phyloP scores from a whole-genome alignment of 371 early-diverging fungal species.

The Zopfochytrium polystomum region DNA sequence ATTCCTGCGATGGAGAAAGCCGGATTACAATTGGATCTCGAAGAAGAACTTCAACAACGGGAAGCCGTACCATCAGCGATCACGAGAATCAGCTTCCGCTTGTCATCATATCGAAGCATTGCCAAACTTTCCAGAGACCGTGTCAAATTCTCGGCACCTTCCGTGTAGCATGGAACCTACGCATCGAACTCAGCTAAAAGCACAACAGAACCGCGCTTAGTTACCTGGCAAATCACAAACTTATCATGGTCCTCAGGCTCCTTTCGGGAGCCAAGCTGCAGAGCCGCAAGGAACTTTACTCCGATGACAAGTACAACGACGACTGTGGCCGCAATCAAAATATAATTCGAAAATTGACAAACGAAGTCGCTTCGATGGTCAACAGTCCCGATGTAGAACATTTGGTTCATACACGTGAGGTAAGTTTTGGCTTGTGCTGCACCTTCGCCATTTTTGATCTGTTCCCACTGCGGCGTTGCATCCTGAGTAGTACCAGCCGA shows the following conservation, averaged over 20 bases:
- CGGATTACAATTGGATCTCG: too few species aligned
- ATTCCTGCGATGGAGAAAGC: too few species aligned
- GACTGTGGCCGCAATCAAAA: too few species aligned
- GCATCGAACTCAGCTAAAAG: too few species aligned
- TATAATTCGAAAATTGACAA: constrained; percentile 84
- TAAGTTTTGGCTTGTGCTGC: constrained; percentile 4
- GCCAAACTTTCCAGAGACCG: constrained; percentile 91
- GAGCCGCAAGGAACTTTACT: constrained; percentile 65
- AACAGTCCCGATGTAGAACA: constrained; percentile 80
- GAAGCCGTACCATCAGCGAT: constrained; percentile 39
- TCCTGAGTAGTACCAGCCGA: too few species aligned
- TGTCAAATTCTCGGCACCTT: constrained; percentile 89
- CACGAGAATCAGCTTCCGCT: constrained; percentile 76
- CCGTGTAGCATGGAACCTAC: constrained; percentile 91
- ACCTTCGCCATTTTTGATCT: constrained; percentile 17
- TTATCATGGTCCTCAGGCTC: constrained; percentile 78
- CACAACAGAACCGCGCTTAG: too few species aligned
- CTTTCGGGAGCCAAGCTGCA: constrained; percentile 68
- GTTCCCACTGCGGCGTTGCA: constrained; percentile 18
- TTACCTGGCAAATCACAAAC: too few species aligned
- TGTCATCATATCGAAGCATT: constrained; percentile 90
- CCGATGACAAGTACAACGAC: constrained; percentile 41
- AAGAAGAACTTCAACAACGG: constrained; percentile 40
- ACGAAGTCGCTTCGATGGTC: constrained; percentile 73
- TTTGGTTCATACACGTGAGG: constrained; percentile 68